A percentile compares a stretch with the other conserved stretches of the same genome.
Conservation (phyloP, 176 grass and related monocot genomes). For the Sorghum bicolor region Sorghum_bicolor_NCBIv3 NC_012876.2:1503001-1503500, state of each 20-base stretch:
- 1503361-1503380: neutral
- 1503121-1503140: slow-evolving; percentile 38
- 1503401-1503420: neutral
- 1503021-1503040: slow-evolving; percentile 42
- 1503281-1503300: slow-evolving; percentile 16
- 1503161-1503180: slow-evolving; percentile 38
- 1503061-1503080: slow-evolving; percentile 44
- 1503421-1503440: slow-evolving; percentile 3
- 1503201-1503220: slow-evolving; percentile 27
- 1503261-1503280: slow-evolving; percentile 32
- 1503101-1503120: slow-evolving; percentile 42
- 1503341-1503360: slow-evolving; percentile 2
- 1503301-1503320: neutral
- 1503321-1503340: neutral
- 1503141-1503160: slow-evolving; percentile 33
- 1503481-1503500: slow-evolving; percentile 1
- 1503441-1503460: neutral
- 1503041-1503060: slow-evolving; percentile 45
- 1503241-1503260: slow-evolving; percentile 57
- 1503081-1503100: slow-evolving; percentile 23
- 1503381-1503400: neutral
- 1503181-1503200: slow-evolving; percentile 17
- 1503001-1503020: slow-evolving; percentile 43
- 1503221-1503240: slow-evolving; percentile 54
- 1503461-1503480: slow-evolving; percentile 24